Conservation (phyloP, 2,329 filamentous ascomycete genomes). For the Cytospora schulzeri region DNA sequence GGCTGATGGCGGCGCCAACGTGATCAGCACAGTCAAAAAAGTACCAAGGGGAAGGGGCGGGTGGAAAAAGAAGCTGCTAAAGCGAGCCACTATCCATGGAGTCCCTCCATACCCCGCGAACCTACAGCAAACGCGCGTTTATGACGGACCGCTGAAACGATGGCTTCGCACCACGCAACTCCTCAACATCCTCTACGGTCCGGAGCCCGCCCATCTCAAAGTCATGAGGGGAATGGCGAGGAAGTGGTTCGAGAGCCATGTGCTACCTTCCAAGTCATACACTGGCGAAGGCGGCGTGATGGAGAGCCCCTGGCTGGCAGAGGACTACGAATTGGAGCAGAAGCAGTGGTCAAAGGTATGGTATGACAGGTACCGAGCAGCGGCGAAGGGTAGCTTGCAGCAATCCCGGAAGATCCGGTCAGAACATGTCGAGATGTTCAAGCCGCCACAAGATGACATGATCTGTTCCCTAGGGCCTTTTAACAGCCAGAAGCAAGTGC, state of each 20-base stretch:
- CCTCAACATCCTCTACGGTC: conserved; percentile 47
- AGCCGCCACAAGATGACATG: conserved; percentile 30
- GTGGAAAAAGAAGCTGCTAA: conserved; percentile 20
- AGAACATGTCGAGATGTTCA: conserved; percentile 26
- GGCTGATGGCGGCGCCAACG: neutral
- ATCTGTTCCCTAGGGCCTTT: conserved; percentile 35
- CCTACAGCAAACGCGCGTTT: conserved; percentile 38
- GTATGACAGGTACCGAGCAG: conserved; percentile 31
- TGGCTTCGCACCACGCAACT: conserved; percentile 40
- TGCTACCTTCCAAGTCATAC: conserved; percentile 42
- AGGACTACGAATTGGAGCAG: conserved; percentile 40
- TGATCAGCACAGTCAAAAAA: conserved; percentile 1
- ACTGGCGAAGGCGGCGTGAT: conserved; percentile 36
- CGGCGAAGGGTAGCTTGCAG: conserved; percentile 27
- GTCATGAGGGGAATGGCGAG: conserved; percentile 42
- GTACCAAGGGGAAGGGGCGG: conserved; percentile 10
- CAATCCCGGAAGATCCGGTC: conserved; percentile 22
- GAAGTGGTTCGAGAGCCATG: conserved; percentile 45
- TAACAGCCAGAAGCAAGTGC: conserved; percentile 32
- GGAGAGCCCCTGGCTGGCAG: conserved; percentile 44
- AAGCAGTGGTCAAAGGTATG: conserved; percentile 36
- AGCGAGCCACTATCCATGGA: conserved; percentile 32
- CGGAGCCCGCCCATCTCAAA: conserved; percentile 39
- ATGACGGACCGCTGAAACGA: conserved; percentile 42
- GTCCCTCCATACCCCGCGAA: conserved; percentile 38